Conservation (phyloP, 2,329 filamentous ascomycete species). For the Dothistroma septosporum region DNA sequence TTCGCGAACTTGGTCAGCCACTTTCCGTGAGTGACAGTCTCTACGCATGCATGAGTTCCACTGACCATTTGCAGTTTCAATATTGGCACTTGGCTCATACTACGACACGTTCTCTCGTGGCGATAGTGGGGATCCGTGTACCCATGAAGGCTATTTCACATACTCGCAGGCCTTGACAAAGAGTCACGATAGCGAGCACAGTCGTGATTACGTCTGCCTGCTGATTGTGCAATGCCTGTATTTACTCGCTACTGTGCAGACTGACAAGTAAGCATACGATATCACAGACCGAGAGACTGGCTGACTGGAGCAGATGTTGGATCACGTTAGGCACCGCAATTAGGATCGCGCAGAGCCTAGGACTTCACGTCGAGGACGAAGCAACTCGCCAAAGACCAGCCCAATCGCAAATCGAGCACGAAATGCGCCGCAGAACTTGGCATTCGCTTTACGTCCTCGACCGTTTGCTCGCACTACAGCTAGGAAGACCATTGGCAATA, state of each 20-base stretch:
- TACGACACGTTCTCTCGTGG: slow-evolving; percentile 6
- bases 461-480: not conserved
- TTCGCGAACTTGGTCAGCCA: not conserved
- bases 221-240: slow-evolving; percentile 10
- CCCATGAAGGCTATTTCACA: slow-evolving; percentile 6
- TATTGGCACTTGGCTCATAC: slow-evolving; percentile 9
- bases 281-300: not conserved
- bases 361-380: slow-evolving; percentile 6
- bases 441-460: slow-evolving; percentile 3
- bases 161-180: slow-evolving; percentile 5
- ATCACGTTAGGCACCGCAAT: not conserved
- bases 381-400: not conserved
- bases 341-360: not conserved
- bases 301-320: not conserved
- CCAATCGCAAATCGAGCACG: not conserved
- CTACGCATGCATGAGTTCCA: not conserved
- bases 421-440: slow-evolving; percentile 3
- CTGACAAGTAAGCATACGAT: slow-evolving; percentile 8
- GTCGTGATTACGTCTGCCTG: slow-evolving; percentile 1
- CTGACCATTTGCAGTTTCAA: slow-evolving; percentile 1
- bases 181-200: slow-evolving; percentile 6
- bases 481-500: slow-evolving; percentile 2
- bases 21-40: not conserved
- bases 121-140: not conserved
- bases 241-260: slow-evolving; percentile 9